A percentile compares a stretch with the other conserved stretches of the same genome.
Evolutionary conservation across 371 early-diverging fungal genomes (phyloP).

Genomic region (Circinella umbellata): DNA sequence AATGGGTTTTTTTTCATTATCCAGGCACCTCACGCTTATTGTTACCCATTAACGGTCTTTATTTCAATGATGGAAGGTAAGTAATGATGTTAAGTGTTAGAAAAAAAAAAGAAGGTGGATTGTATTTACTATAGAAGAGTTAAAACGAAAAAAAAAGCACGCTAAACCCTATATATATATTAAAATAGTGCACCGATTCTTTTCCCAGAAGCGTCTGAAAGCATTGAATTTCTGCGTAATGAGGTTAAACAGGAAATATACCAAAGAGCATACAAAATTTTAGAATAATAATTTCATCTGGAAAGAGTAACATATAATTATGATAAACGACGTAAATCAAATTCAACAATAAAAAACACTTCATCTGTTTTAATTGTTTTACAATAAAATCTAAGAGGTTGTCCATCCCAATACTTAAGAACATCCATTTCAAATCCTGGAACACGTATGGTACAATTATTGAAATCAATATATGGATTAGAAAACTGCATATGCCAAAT

Average conservation of each 20-base stretch:
- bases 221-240: conserved; percentile 34
- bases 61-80: conserved; percentile 41
- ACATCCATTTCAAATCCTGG: conserved; percentile 68
- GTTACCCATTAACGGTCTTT: conserved; percentile 54
- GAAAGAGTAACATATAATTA: not conserved
- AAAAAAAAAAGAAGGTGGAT: not conserved
- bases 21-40: conserved; percentile 58
- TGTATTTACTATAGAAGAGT: no score
- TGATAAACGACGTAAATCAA: conserved; percentile 44
- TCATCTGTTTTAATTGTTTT: conserved; percentile 49
- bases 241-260: conserved; percentile 38
- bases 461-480: conserved; percentile 69
- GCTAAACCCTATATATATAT: not conserved
- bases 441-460: conserved; percentile 39
- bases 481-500: conserved; percentile 72
- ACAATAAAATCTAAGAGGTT: conserved; percentile 64
- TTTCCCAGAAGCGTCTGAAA: conserved; percentile 34
- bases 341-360: conserved; percentile 63
- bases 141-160: no score
- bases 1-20: conserved; percentile 1
- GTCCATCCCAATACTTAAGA: conserved; percentile 72
- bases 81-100: not conserved
- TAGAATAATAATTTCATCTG: not conserved
- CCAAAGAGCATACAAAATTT: conserved; percentile 22
- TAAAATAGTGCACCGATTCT: conserved; percentile 25